These are phyloP conservation scores for Candida tallmaniae DNA, from an alignment of 805 yeast species.

Conservation along the genomic window DNA sequence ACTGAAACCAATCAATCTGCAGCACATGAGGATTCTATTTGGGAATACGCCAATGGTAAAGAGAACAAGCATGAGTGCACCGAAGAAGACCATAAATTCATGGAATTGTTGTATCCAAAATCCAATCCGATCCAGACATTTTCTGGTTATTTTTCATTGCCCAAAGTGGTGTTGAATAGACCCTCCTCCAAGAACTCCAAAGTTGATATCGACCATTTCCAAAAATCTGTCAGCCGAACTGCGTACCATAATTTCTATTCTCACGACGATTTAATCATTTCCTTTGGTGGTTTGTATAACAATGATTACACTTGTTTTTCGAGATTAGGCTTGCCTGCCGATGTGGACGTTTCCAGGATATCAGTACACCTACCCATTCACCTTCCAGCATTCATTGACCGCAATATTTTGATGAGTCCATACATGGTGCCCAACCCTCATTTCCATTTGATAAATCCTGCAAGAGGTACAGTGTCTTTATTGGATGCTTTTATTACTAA, in stretches of 20 bases:
- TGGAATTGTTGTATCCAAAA: slow-evolving; percentile 3
- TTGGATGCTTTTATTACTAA: slow-evolving; percentile 18
- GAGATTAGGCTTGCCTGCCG: slow-evolving; percentile 28
- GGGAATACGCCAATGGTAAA: no score
- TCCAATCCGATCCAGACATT: slow-evolving; percentile 15
- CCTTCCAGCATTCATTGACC: slow-evolving; percentile 37
- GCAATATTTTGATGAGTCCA: slow-evolving; percentile 34
- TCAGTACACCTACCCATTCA: slow-evolving; percentile 36
- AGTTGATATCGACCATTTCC: slow-evolving; percentile 11
- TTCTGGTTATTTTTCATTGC: slow-evolving; percentile 25
- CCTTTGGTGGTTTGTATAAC: slow-evolving; percentile 35
- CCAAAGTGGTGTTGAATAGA: slow-evolving; percentile 19
- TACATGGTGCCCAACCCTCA: slow-evolving; percentile 36
- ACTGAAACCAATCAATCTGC: not conserved
- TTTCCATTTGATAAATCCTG: slow-evolving; percentile 26
- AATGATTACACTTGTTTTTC: slow-evolving; percentile 16
- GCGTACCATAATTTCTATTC: slow-evolving; percentile 32
- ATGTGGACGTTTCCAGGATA: slow-evolving; percentile 23
- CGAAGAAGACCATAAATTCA: not conserved
- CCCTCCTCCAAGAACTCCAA: slow-evolving; percentile 12
- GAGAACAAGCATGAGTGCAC: not conserved
- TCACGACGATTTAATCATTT: slow-evolving; percentile 24
- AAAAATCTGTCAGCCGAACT: slow-evolving; percentile 7
- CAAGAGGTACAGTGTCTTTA: slow-evolving; percentile 26
- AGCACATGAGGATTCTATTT: not conserved